Base-by-base conservation (phyloP, 2,329 filamentous ascomycete genomes). In the Verruconis gallopava region DNA sequence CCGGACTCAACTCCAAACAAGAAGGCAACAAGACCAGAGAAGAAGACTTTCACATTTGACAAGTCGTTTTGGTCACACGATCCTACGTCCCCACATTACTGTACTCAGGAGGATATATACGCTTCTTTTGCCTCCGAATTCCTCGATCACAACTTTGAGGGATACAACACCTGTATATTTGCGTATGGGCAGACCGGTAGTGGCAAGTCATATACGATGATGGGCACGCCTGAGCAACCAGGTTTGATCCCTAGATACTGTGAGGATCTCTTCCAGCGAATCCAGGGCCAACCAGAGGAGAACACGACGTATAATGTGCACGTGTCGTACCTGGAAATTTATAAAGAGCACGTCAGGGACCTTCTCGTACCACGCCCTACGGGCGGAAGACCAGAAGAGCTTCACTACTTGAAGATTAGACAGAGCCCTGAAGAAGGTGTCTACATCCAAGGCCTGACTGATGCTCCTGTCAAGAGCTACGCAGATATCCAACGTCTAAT, bases 81-180 rank as follows among this genome's bases (percentile, higher is more conserved):
- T 58, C 72, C 72, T 43, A 61, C 68, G 19, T 86, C 94, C 56
- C 67, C 76, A 21, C 85, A 95, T 63, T 98, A 95, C 58, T 88
- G 91, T 3, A 74, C 81, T 47, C 91, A 98, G 59, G 84, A 86
- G 53, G 84, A 95, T 54, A 81, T 98, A 43, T 96, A 98, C 69
- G 85, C 91, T 55, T 82, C 81, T 45, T 73, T 98, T 18, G 91
- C 91, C 43, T 86, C 95, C 60, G 91, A 96, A 56, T 96, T 98
- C 51, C 73, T 98, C 48, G 91, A 98, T 61, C 91, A 98, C 71
- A 98, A 98, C 65, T 98, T 98, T 54, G 88, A 95, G 58, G 91
- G 91, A 49, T 98, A 98, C 66, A 89, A 98, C 63, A 98, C 91
- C 0, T 98, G 91, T 61, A 98, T 98, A 51, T 96, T 98, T 57